A percentile compares a stretch with the other conserved stretches of the same genome.
Evolutionary conservation across 1,139 yeast species (phyloP).

Genomic region (Blastobotrys persicus): DNA sequence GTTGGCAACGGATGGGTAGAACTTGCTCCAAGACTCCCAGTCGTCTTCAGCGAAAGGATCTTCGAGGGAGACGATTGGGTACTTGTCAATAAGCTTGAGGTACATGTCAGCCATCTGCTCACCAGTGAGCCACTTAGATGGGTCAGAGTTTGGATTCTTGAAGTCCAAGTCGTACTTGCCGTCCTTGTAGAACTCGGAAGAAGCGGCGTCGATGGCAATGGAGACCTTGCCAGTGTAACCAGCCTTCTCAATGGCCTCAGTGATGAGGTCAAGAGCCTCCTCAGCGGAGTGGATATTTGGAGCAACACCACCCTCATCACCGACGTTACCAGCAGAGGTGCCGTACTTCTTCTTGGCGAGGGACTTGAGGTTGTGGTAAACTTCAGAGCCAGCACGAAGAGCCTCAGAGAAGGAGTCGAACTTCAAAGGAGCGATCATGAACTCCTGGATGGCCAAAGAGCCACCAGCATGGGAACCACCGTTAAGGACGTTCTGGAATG

Average conservation of each 20-base stretch:
- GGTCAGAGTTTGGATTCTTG: constrained; percentile 90
- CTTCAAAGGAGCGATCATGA: constrained; percentile 94
- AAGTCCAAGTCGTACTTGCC: constrained; percentile 95
- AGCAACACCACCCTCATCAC: constrained; percentile 99
- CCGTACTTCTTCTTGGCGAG: constrained; percentile 92
- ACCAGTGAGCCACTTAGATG: constrained; percentile 86
- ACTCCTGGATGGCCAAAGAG: constrained; percentile 96
- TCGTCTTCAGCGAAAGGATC: constrained; percentile 99
- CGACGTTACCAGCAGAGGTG: constrained; percentile 96
- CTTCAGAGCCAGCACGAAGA: constrained; percentile 92
- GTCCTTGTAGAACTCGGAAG: constrained; percentile 94
- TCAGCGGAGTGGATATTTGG: constrained; percentile 90
- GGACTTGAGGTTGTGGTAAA: constrained; percentile 90
- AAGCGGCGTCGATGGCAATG: constrained; percentile 93
- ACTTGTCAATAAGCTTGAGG: constrained; percentile 70
- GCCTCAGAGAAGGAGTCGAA: constrained; percentile 89
- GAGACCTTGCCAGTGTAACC: constrained; percentile 90
- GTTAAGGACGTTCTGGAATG: constrained; percentile 95
- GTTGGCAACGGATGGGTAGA: constrained; percentile 61
- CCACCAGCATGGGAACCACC: constrained; percentile 99
- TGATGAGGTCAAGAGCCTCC: constrained; percentile 92
- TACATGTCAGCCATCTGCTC: constrained; percentile 80
- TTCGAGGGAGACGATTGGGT: constrained; percentile 96
- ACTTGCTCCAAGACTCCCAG: constrained; percentile 96
- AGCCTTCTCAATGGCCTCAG: constrained; percentile 80